A percentile compares a stretch with the other conserved stretches of the same genome.
Conservation (phyloP, 257 asterid genomes). For the Przewalskia tangutica region DNA sequence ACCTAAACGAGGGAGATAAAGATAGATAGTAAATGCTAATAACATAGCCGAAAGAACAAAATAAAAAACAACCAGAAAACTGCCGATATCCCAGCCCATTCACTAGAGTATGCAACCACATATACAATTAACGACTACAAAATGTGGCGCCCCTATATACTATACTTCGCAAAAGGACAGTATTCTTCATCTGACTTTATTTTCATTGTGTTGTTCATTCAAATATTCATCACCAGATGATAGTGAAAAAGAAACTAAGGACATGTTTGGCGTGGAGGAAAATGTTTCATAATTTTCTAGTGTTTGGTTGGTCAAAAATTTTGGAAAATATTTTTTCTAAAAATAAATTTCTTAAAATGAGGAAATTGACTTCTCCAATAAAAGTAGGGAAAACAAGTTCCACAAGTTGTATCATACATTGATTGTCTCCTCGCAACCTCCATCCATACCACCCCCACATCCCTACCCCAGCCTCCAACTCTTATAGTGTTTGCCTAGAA, state of each 20-base stretch:
- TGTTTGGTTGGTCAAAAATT: too few species aligned
- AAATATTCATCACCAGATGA: not conserved
- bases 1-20: not conserved
- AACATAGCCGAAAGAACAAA: not conserved
- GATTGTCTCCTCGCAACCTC: too few species aligned
- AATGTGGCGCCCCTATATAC: not conserved
- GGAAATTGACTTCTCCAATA: too few species aligned
- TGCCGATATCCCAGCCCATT: not conserved
- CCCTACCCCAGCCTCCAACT: too few species aligned
- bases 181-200: not conserved
- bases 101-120: not conserved
- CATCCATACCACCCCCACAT: too few species aligned
- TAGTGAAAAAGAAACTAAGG: not conserved
- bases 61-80: not conserved
- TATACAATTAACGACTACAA: not conserved
- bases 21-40: not conserved
- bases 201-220: not conserved
- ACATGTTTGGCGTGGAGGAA: too few species aligned
- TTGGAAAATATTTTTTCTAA: too few species aligned
- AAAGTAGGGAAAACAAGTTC: too few species aligned
- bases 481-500: too few species aligned
- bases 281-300: too few species aligned
- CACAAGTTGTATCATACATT: too few species aligned
- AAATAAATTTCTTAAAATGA: too few species aligned
- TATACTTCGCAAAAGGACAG: not conserved